Base-by-base conservation (phyloP, 805 yeast genomes). In the Kodamaea lidongshanica region DNA sequence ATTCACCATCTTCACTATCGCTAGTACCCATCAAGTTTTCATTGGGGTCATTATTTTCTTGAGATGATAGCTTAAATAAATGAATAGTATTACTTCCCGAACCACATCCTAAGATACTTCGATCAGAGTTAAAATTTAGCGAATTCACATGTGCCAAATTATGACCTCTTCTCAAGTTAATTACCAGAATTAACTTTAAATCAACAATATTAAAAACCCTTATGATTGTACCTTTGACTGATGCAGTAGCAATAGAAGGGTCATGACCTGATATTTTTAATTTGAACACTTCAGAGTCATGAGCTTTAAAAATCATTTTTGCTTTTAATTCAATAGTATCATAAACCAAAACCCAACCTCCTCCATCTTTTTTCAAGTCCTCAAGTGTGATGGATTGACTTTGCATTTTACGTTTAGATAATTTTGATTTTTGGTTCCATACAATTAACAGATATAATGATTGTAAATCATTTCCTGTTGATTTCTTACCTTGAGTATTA, bases 61-160 rank as follows among this genome's bases (percentile, higher is more conserved):
- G 39, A 8, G 33, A 27, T 10, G 36, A 7, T 21, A 64, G 28
- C 19, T 43, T 43, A 40, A 63, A 65, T 14, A 65, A 48, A 35
- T 65, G 70, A n/a, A 65, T 50, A 3, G 70, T 64, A 26, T 56
- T 56, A 33, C 51, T 53, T 15, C 60, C 66, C 4, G 65, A 57
- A 6, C 60, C 65, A 35, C 67, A 61, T 4, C 63, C 69, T 17
- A 65, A 37, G 2, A 62, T 37, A 6, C 49, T 37, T 34, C 48
- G 49, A 30, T 58, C 65, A 23, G 37, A 34, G 34, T 54, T 59
- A 45, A 65, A 62, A 16, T 46, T 49, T 31, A 65, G 48, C 3
- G 59, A 44, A 26, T 54, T 57, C 27, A 64, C 52, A 8, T 36
- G 45, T 5, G 64, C 58, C 6, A 50, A 42, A 32, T 63, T 58